Percentiles rank a stretch among this genome's conserved stretches.
phyloP scores from a whole-genome alignment of 306 rosid species.

The Macrotyloma uniflorum region DNA sequence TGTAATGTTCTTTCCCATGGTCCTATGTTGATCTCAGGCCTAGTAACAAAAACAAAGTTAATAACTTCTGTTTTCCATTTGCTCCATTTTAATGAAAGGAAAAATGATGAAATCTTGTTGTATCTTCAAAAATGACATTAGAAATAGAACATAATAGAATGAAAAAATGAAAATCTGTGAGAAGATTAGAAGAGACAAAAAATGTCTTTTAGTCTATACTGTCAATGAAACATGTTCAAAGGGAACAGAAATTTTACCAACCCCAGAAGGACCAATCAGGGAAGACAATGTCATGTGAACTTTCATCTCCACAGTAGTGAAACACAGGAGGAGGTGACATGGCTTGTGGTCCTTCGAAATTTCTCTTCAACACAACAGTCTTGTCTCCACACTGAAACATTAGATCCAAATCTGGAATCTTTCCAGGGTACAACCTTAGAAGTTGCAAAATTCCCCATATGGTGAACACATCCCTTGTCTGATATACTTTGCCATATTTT shows the following conservation, averaged over 20 bases:
- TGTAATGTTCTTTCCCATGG: slow-evolving; percentile 47
- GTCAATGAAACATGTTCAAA: background rate
- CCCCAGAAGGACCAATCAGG: slow-evolving; percentile 74
- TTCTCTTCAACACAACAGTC: slow-evolving; percentile 22
- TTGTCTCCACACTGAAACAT: slow-evolving; percentile 55
- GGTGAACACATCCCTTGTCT: slow-evolving; percentile 59
- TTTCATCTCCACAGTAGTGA: slow-evolving; percentile 50
- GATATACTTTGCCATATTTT: slow-evolving; percentile 19
- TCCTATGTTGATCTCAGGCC: slow-evolving; percentile 51
- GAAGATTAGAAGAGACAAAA: background rate
- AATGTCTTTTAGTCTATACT: no score
- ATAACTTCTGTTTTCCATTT: background rate
- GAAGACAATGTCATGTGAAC: slow-evolving; percentile 47
- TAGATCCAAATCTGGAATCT: slow-evolving; percentile 56
- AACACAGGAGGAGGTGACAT: slow-evolving; percentile 49
- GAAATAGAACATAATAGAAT: background rate
- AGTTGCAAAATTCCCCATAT: slow-evolving; percentile 62
- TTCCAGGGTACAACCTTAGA: slow-evolving; percentile 54
- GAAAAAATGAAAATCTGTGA: background rate
- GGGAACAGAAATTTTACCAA: slow-evolving; percentile 51
- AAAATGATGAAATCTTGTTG: background rate
- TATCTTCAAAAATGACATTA: background rate
- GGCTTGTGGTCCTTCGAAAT: slow-evolving; percentile 11
- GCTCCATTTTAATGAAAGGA: background rate
- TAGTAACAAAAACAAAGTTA: background rate